Conservation (phyloP, 306 rosid genomes). For the Vicia villosa region DNA sequence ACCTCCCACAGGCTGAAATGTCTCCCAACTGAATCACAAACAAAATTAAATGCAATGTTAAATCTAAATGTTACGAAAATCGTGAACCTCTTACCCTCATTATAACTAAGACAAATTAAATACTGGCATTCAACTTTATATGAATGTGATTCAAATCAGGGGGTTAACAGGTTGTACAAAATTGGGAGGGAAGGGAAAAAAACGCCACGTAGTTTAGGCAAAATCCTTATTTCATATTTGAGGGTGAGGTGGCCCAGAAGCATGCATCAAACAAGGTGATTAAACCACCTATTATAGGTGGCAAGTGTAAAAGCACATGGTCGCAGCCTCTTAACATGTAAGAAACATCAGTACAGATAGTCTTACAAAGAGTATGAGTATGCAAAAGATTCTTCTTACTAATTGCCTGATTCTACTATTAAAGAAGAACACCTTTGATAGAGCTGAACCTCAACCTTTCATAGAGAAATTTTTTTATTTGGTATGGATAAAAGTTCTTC, state of each 20-base stretch:
- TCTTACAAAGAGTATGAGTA: neutral
- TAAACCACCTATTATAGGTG: neutral
- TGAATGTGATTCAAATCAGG: slow-evolving; percentile 17
- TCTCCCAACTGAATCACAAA: slow-evolving; percentile 84
- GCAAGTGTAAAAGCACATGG: neutral
- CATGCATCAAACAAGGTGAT: slow-evolving; percentile 9
- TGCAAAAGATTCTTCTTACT: no score
- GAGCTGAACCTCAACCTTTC: neutral
- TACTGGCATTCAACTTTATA: slow-evolving; percentile 14
- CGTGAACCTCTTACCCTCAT: neutral
- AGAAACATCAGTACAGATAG: neutral
- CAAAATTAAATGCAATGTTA: slow-evolving; percentile 32
- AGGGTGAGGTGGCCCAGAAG: neutral
- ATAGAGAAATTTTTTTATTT: neutral
- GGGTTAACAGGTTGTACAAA: slow-evolving; percentile 8
- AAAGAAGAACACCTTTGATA: neutral
- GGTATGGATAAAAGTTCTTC: no score
- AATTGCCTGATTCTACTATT: neutral
- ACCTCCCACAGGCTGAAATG: slow-evolving; percentile 94
- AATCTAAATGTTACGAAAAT: slow-evolving; percentile 22
- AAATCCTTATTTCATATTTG: slow-evolving; percentile 14
- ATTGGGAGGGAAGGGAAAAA: neutral
- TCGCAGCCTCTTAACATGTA: neutral
- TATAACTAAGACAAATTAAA: slow-evolving; percentile 12
- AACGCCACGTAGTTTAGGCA: slow-evolving; percentile 6